Conservation (phyloP, 2,329 filamentous ascomycete genomes). For the Samsoniella hepiali region DNA sequence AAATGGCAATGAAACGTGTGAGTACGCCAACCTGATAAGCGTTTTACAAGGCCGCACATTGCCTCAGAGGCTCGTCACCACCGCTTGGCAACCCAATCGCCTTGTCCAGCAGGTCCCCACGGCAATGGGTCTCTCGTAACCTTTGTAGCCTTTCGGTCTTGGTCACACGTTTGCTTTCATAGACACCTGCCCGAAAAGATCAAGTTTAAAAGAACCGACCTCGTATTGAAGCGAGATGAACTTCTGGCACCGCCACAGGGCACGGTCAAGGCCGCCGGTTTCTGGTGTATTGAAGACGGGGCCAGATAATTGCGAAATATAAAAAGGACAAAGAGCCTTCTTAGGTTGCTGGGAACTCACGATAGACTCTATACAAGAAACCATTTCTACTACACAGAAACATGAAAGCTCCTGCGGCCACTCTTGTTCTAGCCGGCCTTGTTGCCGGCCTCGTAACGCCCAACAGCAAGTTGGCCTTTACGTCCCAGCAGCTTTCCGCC, state of each 20-base stretch:
- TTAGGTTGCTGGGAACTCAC: too few relatives aligned
- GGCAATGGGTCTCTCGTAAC: background rate
- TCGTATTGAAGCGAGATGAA: background rate
- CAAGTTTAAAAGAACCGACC: background rate
- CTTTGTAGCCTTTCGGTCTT: background rate
- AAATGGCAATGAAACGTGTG: background rate
- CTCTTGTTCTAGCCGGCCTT: slow-evolving; percentile 10
- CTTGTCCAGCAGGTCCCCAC: background rate
- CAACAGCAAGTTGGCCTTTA: background rate
- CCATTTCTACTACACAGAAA: background rate
- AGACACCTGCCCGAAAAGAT: slow-evolving; percentile 4
- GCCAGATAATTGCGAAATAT: background rate
- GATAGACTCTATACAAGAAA: too few relatives aligned
- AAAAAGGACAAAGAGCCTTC: background rate
- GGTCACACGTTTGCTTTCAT: background rate
- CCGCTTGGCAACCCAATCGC: background rate
- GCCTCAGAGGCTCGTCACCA: background rate
- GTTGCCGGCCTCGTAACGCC: slow-evolving; percentile 4
- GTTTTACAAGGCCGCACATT: background rate
- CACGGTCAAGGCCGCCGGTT: too few relatives aligned
- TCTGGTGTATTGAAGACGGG: background rate
- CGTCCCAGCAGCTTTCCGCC: slow-evolving; percentile 8
- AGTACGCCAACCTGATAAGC: background rate
- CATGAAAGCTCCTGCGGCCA: slow-evolving; percentile 7
- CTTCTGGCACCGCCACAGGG: background rate